phyloP scores from a whole-genome alignment of 371 early-diverging fungal species.

The Mortierella sp. region DNA sequence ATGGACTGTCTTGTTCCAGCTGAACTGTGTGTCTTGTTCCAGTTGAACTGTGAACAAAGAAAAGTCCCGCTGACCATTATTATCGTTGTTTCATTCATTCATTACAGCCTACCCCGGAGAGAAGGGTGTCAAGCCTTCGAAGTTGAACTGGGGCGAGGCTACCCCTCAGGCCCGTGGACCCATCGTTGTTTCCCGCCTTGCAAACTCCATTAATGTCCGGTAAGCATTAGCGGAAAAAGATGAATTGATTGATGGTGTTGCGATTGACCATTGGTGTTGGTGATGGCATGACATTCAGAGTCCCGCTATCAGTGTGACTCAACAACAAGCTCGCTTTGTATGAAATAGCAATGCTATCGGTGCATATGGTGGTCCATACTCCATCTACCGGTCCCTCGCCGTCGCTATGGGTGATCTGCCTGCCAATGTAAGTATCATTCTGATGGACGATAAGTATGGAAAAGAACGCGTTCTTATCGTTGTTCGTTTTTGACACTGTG shows the following conservation, averaged over 20 bases:
- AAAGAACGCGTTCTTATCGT: not conserved
- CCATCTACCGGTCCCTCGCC: slow-evolving; percentile 94
- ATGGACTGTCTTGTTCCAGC: not conserved
- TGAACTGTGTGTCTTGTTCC: not conserved
- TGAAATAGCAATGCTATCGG: slow-evolving; percentile 90
- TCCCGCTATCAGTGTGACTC: not conserved
- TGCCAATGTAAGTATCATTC: slow-evolving; percentile 58
- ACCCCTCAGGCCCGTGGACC: slow-evolving; percentile 88
- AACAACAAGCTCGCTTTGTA: not conserved
- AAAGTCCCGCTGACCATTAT: not conserved
- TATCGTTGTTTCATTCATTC: not conserved
- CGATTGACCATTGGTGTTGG: not conserved
- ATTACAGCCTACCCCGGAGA: slow-evolving; percentile 87
- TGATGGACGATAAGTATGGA: not conserved
- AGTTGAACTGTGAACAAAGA: too few relatives aligned
- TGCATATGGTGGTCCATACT: slow-evolving; percentile 96
- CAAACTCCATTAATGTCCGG: slow-evolving; percentile 83
- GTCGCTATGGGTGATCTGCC: slow-evolving; percentile 93
- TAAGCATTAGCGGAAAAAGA: slow-evolving; percentile 28
- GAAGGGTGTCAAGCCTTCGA: slow-evolving; percentile 87
- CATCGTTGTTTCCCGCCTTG: slow-evolving; percentile 88
- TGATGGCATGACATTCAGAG: not conserved
- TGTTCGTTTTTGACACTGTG: not conserved
- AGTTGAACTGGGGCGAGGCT: slow-evolving; percentile 87
- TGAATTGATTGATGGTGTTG: not conserved